phyloP scores from a whole-genome alignment of 73 alveolate species.

The Paramecium tetraurelia region DNA sequence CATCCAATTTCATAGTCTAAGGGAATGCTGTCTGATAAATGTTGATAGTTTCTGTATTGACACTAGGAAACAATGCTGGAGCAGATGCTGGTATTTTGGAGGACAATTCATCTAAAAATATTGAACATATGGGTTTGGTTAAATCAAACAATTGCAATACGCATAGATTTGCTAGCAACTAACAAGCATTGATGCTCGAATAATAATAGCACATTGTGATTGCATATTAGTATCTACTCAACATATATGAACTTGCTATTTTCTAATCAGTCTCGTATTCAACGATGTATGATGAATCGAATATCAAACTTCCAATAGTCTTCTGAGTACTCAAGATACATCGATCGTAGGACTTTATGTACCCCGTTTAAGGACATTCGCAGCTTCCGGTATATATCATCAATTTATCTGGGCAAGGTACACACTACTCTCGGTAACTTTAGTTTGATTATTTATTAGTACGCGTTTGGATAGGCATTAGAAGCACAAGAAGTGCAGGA shows the following conservation, averaged over 20 bases:
- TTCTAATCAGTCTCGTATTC: background rate
- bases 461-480: background rate
- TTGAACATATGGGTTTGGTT: background rate
- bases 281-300: background rate
- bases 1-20: constrained; percentile 3
- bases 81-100: background rate
- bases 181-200: background rate
- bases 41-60: background rate
- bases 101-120: background rate
- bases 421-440: background rate
- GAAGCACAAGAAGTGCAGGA: background rate
- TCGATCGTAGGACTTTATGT: background rate
- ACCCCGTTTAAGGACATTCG: background rate
- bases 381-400: constrained; percentile 14
- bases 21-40: background rate
- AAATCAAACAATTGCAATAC: background rate
- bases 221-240: constrained; percentile 1
- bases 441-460: background rate
- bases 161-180: background rate
- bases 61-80: background rate
- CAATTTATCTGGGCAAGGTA: background rate
- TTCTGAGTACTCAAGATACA: background rate
- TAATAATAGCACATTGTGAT: background rate
- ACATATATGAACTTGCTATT: background rate
- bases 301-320: background rate